phyloP scores from a whole-genome alignment of 164 flowering plant genomes.

The Nelumbo lutea region DNA sequence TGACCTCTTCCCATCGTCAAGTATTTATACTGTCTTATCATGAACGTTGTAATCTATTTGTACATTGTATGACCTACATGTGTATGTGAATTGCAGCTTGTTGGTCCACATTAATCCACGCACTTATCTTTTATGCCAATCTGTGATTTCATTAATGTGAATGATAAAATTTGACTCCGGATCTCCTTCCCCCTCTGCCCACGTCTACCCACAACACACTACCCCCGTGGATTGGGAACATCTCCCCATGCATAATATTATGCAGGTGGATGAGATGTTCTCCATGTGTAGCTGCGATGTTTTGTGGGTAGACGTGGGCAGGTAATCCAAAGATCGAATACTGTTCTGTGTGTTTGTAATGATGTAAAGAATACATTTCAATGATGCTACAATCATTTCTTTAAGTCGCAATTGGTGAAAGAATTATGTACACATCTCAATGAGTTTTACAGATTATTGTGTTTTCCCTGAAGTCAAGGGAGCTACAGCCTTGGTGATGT shows the following conservation, averaged over 20 bases:
- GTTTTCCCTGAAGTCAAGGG: not conserved
- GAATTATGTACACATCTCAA: not conserved
- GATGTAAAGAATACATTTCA: not conserved
- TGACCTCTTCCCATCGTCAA: not conserved
- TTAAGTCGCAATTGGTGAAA: not conserved
- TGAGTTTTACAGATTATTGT: not conserved
- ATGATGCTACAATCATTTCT: slow-evolving; percentile 2
- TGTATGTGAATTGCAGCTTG: slow-evolving; percentile 3
- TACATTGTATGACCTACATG: slow-evolving; percentile 7
- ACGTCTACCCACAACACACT: no score
- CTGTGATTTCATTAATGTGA: not conserved
- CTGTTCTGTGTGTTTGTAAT: not conserved
- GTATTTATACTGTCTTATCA: not conserved
- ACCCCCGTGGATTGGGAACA: no score
- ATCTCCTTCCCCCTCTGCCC: no score
- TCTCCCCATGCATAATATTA: no score
- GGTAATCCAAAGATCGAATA: not conserved
- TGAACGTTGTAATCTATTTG: slow-evolving; percentile 9
- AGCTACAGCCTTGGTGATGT: not conserved
- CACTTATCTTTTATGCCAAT: not conserved
- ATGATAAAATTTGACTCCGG: not conserved
- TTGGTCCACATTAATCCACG: not conserved
- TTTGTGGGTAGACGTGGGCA: no score
- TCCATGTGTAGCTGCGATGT: no score
- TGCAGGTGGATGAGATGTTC: not conserved